Evolutionary conservation across 805 yeast genomes (phyloP).

Genomic region (Jamesozyma spencerorum): DNA sequence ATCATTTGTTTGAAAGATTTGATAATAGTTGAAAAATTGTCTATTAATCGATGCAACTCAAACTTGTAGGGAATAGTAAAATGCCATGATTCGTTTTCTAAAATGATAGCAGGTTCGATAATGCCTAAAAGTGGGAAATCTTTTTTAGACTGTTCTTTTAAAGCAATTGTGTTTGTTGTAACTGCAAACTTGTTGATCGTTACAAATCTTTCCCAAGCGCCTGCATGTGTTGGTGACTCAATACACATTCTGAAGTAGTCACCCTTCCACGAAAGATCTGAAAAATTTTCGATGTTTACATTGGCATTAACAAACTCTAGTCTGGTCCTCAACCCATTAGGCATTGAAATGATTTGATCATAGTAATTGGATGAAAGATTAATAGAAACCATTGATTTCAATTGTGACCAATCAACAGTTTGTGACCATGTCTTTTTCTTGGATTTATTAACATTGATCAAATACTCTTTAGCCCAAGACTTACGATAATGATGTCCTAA

Average conservation of each 20-base stretch:
- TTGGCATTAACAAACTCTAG: conserved; percentile 34
- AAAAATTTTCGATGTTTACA: conserved; percentile 13
- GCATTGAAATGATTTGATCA: conserved; percentile 31
- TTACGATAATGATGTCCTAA: conserved; percentile 17
- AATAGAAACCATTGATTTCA: conserved; percentile 18
- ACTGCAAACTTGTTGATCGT: conserved; percentile 32
- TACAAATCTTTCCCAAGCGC: conserved; percentile 42
- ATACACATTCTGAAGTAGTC: conserved; percentile 38
- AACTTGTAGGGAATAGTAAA: conserved; percentile 64
- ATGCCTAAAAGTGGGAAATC: conserved; percentile 10
- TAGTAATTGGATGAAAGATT: conserved; percentile 16
- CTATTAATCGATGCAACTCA: conserved; percentile 69
- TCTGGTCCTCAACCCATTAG: conserved; percentile 41
- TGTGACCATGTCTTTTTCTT: conserved; percentile 10
- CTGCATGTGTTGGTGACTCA: conserved; percentile 41
- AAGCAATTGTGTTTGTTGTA: conserved; percentile 24
- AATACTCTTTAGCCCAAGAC: conserved; percentile 24
- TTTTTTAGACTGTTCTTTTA: conserved; percentile 15
- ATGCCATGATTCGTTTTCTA: conserved; percentile 37
- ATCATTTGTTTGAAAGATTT: conserved; percentile 58
- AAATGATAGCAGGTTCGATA: conserved; percentile 30
- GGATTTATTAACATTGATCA: conserved; percentile 12
- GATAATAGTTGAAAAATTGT: conserved; percentile 56
- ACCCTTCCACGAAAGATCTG: conserved; percentile 22
- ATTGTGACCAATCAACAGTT: conserved; percentile 15